Percentiles rank a stretch among this genome's conserved stretches.
Evolutionary conservation across 23 red algal species (phyloP).

Genomic region (Gracilaria domingensis): DNA sequence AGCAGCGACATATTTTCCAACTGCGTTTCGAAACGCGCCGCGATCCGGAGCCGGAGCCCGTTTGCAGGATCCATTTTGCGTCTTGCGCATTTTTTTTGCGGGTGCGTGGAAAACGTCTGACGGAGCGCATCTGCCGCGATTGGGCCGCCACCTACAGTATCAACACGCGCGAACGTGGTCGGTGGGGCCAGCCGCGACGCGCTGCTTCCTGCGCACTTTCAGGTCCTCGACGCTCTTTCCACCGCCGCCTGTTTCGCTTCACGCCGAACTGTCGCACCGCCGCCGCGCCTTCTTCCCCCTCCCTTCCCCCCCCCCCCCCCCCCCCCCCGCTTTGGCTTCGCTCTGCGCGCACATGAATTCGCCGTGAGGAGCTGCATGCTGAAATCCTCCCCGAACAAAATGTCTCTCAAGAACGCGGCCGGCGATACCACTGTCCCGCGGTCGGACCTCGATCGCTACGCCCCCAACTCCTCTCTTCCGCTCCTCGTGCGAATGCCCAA

Average conservation of each 20-base stretch:
- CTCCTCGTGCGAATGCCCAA: conserved; percentile 67
- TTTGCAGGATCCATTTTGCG: not conserved
- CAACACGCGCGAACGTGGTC: too few relatives aligned
- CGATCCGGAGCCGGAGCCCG: not conserved
- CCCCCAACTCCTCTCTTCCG: conserved; percentile 46
- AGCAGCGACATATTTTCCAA: not conserved
- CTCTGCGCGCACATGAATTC: not conserved
- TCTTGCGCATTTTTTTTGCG: not conserved
- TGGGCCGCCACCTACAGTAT: too few relatives aligned
- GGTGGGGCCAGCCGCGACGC: too few relatives aligned
- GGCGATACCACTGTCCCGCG: not conserved
- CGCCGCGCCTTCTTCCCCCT: not conserved
- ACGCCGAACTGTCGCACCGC: not conserved
- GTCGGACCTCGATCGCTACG: conserved; percentile 31
- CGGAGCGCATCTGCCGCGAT: not conserved
- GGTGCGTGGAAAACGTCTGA: conserved; percentile 2
- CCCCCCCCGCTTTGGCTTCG: not conserved
- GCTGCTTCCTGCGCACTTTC: too few relatives aligned
- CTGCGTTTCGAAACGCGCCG: not conserved
- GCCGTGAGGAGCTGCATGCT: not conserved
- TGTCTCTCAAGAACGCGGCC: not conserved
- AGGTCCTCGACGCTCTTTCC: too few relatives aligned
- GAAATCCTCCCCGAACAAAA: not conserved
- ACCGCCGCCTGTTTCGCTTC: not conserved
- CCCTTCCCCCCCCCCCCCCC: too few relatives aligned